Percentiles rank a stretch among this genome's conserved stretches.
Evolutionary conservation across 2,329 filamentous ascomycete genomes (phyloP).

Genomic region (Aaosphaeria pasadenensis): DNA sequence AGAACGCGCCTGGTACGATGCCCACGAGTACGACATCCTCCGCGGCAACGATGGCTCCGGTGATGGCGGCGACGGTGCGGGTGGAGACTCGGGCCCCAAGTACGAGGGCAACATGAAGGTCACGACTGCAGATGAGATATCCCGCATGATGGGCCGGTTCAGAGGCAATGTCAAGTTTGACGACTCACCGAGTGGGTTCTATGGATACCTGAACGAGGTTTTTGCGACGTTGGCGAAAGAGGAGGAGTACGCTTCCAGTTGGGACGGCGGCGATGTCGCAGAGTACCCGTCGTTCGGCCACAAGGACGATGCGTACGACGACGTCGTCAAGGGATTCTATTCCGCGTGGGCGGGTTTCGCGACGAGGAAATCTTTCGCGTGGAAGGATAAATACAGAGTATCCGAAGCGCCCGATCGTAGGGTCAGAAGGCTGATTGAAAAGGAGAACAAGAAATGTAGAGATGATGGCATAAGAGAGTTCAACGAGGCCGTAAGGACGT

Average conservation of each 20-base stretch:
- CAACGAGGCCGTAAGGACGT: conserved; percentile 83
- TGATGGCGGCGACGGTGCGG: conserved; percentile 13
- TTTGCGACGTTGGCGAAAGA: conserved; percentile 80
- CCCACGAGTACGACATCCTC: conserved; percentile 82
- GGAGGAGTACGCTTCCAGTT: conserved; percentile 71
- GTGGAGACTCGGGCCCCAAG: conserved; percentile 42
- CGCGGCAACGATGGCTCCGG: conserved; percentile 57
- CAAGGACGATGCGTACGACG: conserved; percentile 72
- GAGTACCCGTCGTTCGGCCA: conserved; percentile 82
- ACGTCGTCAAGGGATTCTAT: conserved; percentile 78
- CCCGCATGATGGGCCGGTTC: conserved; percentile 75
- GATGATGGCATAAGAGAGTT: conserved; percentile 84
- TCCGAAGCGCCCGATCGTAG: conserved; percentile 85
- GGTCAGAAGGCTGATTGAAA: conserved; percentile 83
- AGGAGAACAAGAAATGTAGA: conserved; percentile 82
- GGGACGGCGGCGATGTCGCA: conserved; percentile 58
- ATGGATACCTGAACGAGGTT: conserved; percentile 69
- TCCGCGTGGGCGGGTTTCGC: conserved; percentile 74
- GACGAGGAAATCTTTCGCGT: conserved; percentile 81
- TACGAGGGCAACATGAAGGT: conserved; percentile 69
- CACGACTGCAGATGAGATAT: conserved; percentile 78
- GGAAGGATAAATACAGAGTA: conserved; percentile 81
- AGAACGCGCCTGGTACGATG: conserved; percentile 96
- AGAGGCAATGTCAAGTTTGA: conserved; percentile 74
- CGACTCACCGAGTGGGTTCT: conserved; percentile 80